Base-by-base conservation (phyloP, 495 filamentous ascomycete genomes). In the Antarctomyces pellizariae region DNA sequence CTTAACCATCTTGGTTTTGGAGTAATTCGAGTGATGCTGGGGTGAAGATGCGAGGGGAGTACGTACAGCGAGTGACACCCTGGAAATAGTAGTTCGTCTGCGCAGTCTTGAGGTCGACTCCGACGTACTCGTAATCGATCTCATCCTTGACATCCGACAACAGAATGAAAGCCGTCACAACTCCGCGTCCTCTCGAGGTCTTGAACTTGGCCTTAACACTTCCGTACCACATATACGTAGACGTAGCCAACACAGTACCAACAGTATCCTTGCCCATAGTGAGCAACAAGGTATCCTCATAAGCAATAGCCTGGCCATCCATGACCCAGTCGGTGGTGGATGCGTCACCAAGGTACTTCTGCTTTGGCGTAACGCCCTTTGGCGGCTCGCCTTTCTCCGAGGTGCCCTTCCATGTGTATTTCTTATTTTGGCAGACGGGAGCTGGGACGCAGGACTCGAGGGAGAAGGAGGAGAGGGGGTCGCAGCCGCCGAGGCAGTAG, bases 31-130 rank as follows among this genome's bases (percentile, higher is more conserved):
- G 13, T 4, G 14, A 3, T 25, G 13, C 8, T 18, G 13, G n/a
- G n/a, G n/a, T n/a, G n/a, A n/a, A n/a, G n/a, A n/a, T n/a, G n/a
- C 20, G 17, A 14, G 17, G 22, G 27, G 13, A 18, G n/a, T 8
- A 60, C 82, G 55, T 56, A 92, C 83, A 97, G 43, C 89, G 55
- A 4, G 79, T 66, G 37, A 93, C 72, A 35, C 89, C 86, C 50
- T 95, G 86, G 54, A 71, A 92, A 54, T 95, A 97, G 58, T 63
- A 97, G 56, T 97, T 97, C 41, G 78, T 80, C 57, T 97, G 82
- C 11, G 72, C 75, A 26, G 58, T 59, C 11, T 56, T 41, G 42
- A 92, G 48, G 37, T 93, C 75, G 24, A 62, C 60, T 30, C 86
- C 86, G 29, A 97, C 66, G 44, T 68, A 97, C 53, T 97, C 86